Evolutionary conservation across 2,329 filamentous ascomycete genomes (phyloP).

Genomic region (Xylaria sp.): DNA sequence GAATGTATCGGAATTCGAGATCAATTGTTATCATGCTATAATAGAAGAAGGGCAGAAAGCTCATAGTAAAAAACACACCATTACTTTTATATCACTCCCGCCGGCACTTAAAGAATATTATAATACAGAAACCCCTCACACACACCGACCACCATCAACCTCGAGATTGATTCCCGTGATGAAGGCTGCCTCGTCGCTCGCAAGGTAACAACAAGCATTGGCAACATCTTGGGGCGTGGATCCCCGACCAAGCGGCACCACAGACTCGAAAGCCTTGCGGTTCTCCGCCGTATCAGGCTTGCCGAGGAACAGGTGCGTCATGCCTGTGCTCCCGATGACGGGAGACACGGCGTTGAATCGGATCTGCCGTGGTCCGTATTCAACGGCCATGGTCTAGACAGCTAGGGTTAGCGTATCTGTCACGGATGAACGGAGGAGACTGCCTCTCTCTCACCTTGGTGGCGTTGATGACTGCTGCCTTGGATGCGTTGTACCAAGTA

Average conservation of each 20-base stretch:
- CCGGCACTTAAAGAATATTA: background rate
- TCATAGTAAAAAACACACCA: no score
- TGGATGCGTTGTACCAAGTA: slow-evolving; percentile 67
- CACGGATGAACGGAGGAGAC: no score
- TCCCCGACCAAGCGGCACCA: slow-evolving; percentile 50
- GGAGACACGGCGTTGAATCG: slow-evolving; percentile 69
- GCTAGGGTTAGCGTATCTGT: background rate
- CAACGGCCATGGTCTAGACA: slow-evolving; percentile 52
- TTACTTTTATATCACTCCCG: no score
- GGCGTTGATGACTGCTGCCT: slow-evolving; percentile 59
- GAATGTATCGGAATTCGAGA: no score
- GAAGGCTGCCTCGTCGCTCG: slow-evolving; percentile 65
- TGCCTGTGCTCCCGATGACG: slow-evolving; percentile 59
- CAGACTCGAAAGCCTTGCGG: slow-evolving; percentile 48
- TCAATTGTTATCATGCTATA: no score
- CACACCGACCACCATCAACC: slow-evolving; percentile 38
- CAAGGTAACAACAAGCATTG: slow-evolving; percentile 64
- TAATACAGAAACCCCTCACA: slow-evolving; percentile 15
- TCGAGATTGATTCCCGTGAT: slow-evolving; percentile 68
- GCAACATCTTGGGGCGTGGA: slow-evolving; percentile 61
- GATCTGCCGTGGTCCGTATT: slow-evolving; percentile 67
- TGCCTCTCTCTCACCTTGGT: slow-evolving; percentile 34
- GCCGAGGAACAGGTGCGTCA: slow-evolving; percentile 53
- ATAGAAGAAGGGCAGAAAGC: no score
- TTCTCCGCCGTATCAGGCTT: slow-evolving; percentile 60